Percentiles rank a stretch among this genome's conserved stretches.
phyloP scores from a whole-genome alignment of 768 basidiomycete genomes.

The Omphalotus guepiniiformis region DNA sequence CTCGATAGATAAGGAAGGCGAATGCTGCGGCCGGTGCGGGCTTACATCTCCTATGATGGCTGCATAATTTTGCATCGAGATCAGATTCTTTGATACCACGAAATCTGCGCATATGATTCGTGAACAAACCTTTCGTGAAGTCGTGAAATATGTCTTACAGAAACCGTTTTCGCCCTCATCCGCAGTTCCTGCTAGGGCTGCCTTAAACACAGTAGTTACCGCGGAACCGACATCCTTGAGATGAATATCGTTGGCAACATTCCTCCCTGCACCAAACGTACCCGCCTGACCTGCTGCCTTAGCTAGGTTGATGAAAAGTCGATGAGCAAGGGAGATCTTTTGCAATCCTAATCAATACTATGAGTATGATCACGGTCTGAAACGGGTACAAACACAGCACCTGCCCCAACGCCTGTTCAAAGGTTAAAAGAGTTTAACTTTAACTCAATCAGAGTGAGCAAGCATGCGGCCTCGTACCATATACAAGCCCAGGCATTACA shows the following conservation, averaged over 20 bases:
- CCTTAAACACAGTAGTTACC: slow-evolving; percentile 31
- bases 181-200: slow-evolving; percentile 35
- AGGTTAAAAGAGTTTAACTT: not conserved
- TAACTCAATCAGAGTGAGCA: not conserved
- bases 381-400: slow-evolving; percentile 14
- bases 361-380: not conserved
- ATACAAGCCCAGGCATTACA: slow-evolving; percentile 37
- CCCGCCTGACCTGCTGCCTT: slow-evolving; percentile 30
- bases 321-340: slow-evolving; percentile 32
- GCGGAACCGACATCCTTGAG: slow-evolving; percentile 36
- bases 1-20: not conserved
- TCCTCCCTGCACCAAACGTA: slow-evolving; percentile 39
- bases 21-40: not conserved
- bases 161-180: slow-evolving; percentile 38
- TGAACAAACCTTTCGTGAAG: not conserved
- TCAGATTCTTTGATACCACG: slow-evolving; percentile 4
- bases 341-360: slow-evolving; percentile 25
- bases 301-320: slow-evolving; percentile 30
- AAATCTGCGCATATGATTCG: not conserved
- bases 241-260: slow-evolving; percentile 33
- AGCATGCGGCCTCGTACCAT: slow-evolving; percentile 13
- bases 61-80: not conserved
- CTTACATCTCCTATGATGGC: slow-evolving; percentile 5
- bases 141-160: slow-evolving; percentile 24
- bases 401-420: slow-evolving; percentile 32